Evolutionary conservation across 139 green algal species (phyloP).

Genomic region (Asterochloris erici): DNA sequence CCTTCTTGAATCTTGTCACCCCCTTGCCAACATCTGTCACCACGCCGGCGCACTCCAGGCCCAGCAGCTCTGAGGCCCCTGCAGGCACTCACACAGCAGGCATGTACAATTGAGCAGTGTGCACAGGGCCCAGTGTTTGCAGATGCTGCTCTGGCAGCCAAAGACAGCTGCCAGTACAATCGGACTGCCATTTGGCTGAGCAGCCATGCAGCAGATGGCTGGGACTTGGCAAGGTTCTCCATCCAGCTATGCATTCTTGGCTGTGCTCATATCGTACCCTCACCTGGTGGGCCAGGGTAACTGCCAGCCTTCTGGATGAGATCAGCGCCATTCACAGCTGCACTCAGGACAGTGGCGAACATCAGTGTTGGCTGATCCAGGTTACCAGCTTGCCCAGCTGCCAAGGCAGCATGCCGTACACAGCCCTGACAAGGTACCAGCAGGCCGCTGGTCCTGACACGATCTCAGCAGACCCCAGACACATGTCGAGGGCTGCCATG

Average conservation of each 20-base stretch:
- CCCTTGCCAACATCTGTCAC: slow-evolving; percentile 11
- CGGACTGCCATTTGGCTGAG: background rate
- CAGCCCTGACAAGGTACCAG: too few species aligned
- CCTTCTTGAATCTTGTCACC: slow-evolving; percentile 10
- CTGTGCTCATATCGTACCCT: background rate
- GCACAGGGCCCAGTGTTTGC: too few species aligned
- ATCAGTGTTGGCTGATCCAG: too few species aligned
- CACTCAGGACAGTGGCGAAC: too few species aligned
- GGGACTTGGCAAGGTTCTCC: too few species aligned
- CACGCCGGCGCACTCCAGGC: slow-evolving; percentile 7
- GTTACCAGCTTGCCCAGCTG: too few species aligned
- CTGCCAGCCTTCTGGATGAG: slow-evolving; percentile 10
- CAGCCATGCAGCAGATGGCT: background rate
- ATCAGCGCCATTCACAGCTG: slow-evolving; percentile 24
- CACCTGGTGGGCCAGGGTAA: slow-evolving; percentile 20
- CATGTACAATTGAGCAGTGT: background rate
- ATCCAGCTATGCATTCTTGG: background rate
- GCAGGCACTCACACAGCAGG: background rate
- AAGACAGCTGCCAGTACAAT: background rate
- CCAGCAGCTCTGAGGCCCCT: slow-evolving; percentile 8
- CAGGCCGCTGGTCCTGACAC: too few species aligned
- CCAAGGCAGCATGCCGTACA: too few species aligned
- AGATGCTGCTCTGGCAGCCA: background rate
- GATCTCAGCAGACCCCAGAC: too few species aligned
- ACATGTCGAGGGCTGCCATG: too few species aligned